Base-by-base conservation (phyloP, 805 yeast species). In the Maudiozyma barnettii region DNA sequence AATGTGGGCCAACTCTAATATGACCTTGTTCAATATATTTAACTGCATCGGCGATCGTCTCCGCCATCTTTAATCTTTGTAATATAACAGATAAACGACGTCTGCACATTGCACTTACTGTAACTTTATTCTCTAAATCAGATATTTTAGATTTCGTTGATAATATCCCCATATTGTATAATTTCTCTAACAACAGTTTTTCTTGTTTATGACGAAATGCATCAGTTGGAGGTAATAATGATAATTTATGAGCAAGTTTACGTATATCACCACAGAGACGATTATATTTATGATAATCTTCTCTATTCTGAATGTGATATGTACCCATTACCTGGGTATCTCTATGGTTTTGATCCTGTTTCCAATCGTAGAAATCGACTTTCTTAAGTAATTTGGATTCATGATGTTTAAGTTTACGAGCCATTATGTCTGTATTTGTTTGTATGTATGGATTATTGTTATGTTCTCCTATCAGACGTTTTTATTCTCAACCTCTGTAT, bases 321-420 rank as follows among this genome's bases (percentile, higher is more conserved):
- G 86, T 83, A 57, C 95, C 77, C 95, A 93, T 93, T 31, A 93
- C 95, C 66, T 86, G 91, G n/a, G 95, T 82, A 57, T 91, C 99
- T 56, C 99, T 74, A 66, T 93, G 99, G 29, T 91, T 88, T 47
- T 84, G 82, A 64, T 93, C 99, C 59, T 88, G 95, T 66, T 93
- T 93, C 97, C 98, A 93, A 66, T 93, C 95, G 45, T 88, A 84
- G 70, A 93, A 88, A 63, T 93, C 97, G 45, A 93, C 98, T 67
- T 93, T 93, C 72, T 85, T 89, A 59, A 93, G 77, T 59, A 93
- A 79, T 69, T 89, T 90, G 74, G 86, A 84, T 77, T 93, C 99
- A 68, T 93, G 99, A 70, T 85, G 88, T 66, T 93, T 93, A 51
- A 93, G 77, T 57, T 85, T 75, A 66, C 99, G 77, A 43, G 84